phyloP scores from a whole-genome alignment of 2,329 filamentous ascomycete genomes.

The Paecilomyces variotii region DNA sequence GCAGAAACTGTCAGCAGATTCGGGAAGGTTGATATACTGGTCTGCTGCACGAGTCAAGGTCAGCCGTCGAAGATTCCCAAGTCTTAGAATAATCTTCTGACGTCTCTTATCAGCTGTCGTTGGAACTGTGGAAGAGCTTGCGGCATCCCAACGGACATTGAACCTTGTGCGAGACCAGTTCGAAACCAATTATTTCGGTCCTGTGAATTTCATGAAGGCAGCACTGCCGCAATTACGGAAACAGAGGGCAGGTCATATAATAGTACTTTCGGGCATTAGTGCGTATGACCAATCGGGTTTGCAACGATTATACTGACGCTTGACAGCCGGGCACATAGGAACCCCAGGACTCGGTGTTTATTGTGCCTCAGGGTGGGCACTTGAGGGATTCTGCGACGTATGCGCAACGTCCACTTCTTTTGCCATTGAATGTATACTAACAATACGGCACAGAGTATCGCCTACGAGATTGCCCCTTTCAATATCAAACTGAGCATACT shows the following conservation, averaged over 20 bases:
- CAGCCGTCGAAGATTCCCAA: conserved; percentile 14
- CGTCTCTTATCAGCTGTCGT: conserved; percentile 57
- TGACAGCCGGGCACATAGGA: conserved; percentile 69
- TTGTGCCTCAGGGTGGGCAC: conserved; percentile 85
- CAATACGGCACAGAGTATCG: conserved; percentile 50
- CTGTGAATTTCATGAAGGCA: conserved; percentile 92
- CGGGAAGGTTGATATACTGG: conserved; percentile 77
- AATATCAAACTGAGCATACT: conserved; percentile 95
- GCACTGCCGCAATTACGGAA: conserved; percentile 69
- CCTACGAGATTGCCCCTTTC: conserved; percentile 94
- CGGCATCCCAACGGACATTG: conserved; percentile 61
- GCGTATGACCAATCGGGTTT: conserved; percentile 8
- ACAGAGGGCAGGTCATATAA: conserved; percentile 79
- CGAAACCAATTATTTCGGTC: conserved; percentile 89
- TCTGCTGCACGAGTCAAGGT: conserved; percentile 87
- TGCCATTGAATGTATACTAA: background rate
- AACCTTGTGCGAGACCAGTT: conserved; percentile 85
- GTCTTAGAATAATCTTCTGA: background rate
- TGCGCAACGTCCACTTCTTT: conserved; percentile 5
- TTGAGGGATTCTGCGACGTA: conserved; percentile 91
- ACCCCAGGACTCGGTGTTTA: conserved; percentile 88
- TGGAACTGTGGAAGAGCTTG: conserved; percentile 84
- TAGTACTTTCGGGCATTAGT: conserved; percentile 80
- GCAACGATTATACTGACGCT: conserved; percentile 10
- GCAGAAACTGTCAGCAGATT: conserved; percentile 80